Conservation (phyloP, 192 early-diverging fungal genomes). For the Piromyces sp. region DNA sequence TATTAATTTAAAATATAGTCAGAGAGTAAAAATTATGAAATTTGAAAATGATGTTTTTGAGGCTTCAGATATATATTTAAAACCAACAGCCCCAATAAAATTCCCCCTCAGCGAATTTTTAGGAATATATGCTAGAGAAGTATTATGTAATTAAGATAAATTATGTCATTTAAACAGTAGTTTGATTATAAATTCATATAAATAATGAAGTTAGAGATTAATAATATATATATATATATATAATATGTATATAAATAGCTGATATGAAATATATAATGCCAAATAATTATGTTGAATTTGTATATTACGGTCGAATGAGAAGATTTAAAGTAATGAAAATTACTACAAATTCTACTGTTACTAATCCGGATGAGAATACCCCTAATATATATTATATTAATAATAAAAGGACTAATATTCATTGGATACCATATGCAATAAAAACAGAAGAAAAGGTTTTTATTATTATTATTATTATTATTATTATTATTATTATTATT, state of each 20-base stretch:
- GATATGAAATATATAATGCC: slow-evolving; percentile 34
- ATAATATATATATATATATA: too few species aligned
- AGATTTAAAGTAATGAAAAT: slow-evolving; percentile 17
- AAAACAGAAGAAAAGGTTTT: background rate
- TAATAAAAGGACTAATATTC: slow-evolving; percentile 3
- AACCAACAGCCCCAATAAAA: slow-evolving; percentile 9
- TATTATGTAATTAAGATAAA: slow-evolving; percentile 21
- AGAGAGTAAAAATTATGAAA: background rate
- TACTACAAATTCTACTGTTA: background rate
- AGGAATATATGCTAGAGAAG: slow-evolving; percentile 35
- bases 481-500: too few species aligned
- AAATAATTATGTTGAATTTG: slow-evolving; percentile 28
- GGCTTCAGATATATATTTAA: slow-evolving; percentile 19
- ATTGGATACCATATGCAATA: background rate
- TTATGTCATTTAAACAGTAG: too few species aligned
- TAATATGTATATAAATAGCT: slow-evolving; percentile 15
- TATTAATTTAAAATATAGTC: background rate
- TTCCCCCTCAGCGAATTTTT: slow-evolving; percentile 27
- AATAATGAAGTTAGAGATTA: too few species aligned
- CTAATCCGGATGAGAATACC: slow-evolving; percentile 2
- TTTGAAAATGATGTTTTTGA: background rate
- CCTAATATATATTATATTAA: slow-evolving; percentile 10
- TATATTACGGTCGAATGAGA: slow-evolving; percentile 28
- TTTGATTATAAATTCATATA: too few species aligned
- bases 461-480: background rate